Base-by-base conservation (phyloP, 192 early-diverging fungal genomes). In the Lobosporangium transversale region DNA sequence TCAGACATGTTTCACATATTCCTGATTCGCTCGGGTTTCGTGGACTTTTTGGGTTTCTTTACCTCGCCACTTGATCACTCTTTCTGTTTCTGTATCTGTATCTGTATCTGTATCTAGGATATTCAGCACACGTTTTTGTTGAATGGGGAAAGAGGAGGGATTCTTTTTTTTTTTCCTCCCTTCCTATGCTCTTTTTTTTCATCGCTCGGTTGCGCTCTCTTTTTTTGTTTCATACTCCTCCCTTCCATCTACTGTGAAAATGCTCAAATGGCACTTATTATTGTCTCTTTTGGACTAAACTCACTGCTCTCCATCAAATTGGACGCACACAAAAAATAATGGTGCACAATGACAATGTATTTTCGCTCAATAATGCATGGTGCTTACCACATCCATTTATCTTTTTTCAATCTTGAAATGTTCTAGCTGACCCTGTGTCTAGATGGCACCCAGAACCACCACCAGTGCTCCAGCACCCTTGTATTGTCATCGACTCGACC, bases 381-480 rank as follows among this genome's bases (percentile, higher is more conserved):
- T 62, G 68, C 68, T 70, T 70, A 70, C 68, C 68, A 70, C 35
- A 58, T 73, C 61, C 52, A 47, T 31, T 26, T 53, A 24, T 36
- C 43, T 50, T 21, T 31, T 0, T 42, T 30, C n/a, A n/a, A n/a
- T n/a, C n/a, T n/a, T n/a, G n/a, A n/a, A n/a, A n/a, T n/a, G n/a
- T n/a, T 59, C 21, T 48, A 54, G 56, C 29, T 5, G 42, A 20
- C 17, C 29, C 53, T 5, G 15, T 8, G 24, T 6, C 27, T 45
- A 76, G 44, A 53, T 76, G 73, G 73, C 73, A 76, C 21, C 27
- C 64, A 35, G 73, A 76, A 45, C 73, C 73, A 24, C 73, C 73
- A 67, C 73, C 73, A 67, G 73, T 76, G 33, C 65, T 76, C 45
- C 73, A 76, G 29, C 50, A 62, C 47, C 73, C 73, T 23, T 76